Conservation (phyloP, 2,329 filamentous ascomycete species). For the Rasamsonia emersonii region DNA sequence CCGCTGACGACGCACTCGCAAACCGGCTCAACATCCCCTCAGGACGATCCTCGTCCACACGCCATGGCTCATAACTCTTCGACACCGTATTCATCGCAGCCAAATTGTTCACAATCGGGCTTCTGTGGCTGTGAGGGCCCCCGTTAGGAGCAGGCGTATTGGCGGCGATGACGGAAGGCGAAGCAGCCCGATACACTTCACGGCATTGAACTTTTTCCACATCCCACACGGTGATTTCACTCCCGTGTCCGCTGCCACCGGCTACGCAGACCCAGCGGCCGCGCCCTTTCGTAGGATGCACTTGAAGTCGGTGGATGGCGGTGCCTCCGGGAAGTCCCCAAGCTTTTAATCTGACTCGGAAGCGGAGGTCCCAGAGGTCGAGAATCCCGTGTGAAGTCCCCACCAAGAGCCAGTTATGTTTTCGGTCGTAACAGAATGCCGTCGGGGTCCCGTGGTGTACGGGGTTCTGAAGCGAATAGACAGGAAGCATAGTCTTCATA, state of each 20-base stretch:
- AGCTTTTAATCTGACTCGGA: conserved; percentile 74
- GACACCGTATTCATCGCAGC: conserved; percentile 14
- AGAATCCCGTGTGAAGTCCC: conserved; percentile 90
- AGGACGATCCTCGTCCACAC: conserved; percentile 79
- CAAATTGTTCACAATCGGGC: conserved; percentile 11
- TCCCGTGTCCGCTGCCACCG: conserved; percentile 71
- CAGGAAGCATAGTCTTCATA: conserved; percentile 70
- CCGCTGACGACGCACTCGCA: conserved; percentile 47
- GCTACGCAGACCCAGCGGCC: conserved; percentile 82
- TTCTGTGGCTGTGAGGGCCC: conserved; percentile 9
- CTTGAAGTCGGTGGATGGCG: conserved; percentile 66
- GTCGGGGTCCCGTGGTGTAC: conserved; percentile 87
- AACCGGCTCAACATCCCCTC: conserved; percentile 83
- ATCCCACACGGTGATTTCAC: conserved; percentile 90
- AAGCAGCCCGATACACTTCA: conserved; percentile 68
- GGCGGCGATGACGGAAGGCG: conserved; percentile 10
- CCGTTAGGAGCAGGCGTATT: conserved; percentile 4
- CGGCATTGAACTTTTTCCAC: conserved; percentile 81
- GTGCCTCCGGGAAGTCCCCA: conserved; percentile 81
- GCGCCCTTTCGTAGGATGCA: conserved; percentile 70
- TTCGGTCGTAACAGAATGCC: conserved; percentile 80
- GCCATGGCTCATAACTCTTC: conserved; percentile 71
- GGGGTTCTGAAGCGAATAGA: conserved; percentile 77
- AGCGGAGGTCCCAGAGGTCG: conserved; percentile 94
- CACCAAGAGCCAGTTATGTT: conserved; percentile 80